phyloP scores from a whole-genome alignment of 345 rosid genomes.

The Eucalyptus cloeziana region DNA sequence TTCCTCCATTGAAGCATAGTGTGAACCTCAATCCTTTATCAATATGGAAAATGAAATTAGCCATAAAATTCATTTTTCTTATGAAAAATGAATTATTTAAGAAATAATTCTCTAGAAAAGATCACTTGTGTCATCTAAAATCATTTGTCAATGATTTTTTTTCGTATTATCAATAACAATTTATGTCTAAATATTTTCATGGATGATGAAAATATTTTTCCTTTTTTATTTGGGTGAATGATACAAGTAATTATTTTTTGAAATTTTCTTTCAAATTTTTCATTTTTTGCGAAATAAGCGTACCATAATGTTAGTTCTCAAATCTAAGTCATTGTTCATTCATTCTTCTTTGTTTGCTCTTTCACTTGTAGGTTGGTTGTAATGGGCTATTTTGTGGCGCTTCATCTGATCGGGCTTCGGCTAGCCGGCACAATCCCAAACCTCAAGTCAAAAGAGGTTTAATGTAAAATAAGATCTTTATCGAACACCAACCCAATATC shows the following conservation, averaged over 20 bases:
- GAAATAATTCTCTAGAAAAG: too few species aligned
- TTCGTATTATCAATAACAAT: too few species aligned
- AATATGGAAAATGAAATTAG: neutral
- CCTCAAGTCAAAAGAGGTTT: neutral
- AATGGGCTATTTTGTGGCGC: neutral
- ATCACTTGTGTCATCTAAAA: too few species aligned
- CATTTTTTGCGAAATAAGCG: too few species aligned
- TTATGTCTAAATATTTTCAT: too few species aligned
- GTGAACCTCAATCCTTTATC: neutral
- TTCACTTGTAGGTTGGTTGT: neutral
- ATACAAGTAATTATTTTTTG: too few species aligned
- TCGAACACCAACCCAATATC: too few species aligned
- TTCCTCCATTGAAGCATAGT: neutral
- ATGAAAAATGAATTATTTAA: too few species aligned
- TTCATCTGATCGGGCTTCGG: neutral
- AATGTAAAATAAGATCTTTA: neutral
- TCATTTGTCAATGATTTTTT: too few species aligned
- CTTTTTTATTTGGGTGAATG: too few species aligned
- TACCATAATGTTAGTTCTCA: neutral
- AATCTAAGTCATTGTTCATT: neutral
- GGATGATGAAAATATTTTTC: accelerated
- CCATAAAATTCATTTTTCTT: too few species aligned
- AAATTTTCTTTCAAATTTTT: too few species aligned
- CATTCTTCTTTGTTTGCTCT: neutral
- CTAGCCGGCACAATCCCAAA: neutral